Evolutionary conservation across 495 filamentous ascomycete species (phyloP), one percentile per base, ranked within the genome.

Genomic region (Annulohypoxylon stygium): DNA sequence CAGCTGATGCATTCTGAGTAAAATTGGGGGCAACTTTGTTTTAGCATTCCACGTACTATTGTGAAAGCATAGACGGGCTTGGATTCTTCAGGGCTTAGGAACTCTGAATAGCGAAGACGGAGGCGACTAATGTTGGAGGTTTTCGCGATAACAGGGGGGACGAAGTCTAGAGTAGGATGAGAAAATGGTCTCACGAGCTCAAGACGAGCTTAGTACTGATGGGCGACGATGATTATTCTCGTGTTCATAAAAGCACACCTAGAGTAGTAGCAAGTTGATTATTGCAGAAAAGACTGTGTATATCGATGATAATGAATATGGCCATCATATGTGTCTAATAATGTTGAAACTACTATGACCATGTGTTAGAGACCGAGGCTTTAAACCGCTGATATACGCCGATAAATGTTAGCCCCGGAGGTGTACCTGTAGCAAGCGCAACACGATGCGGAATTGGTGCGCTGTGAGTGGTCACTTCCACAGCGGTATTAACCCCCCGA

Each of bases 401-500:
- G 20, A 14, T 39, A 39, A 11, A 39, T 43, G 12, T 2, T 11
- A 14, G 12, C 39, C 12, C 14, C 11, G 39, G 30, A 30, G 3
- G 0, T 43, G 39, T 43, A 43, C 39, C 39, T 3, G 12, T 43
- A 43, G 39, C 39, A 33, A 34, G 25, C 14, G 30, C 12, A 12
- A 34, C 51, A 7, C 4, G 10, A 43, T 43, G 39, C 39, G 25
- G 61, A 65, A 65, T 65, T 65, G 62, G 33, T 34, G 36, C 4
- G n/a, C 25, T 47, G 63, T 65, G 67, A 70, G 51, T 70, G 67
- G 67, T 70, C 34, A n/a, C 30, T 41, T 34, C 16, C 33, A 18
- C 59, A 65, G 70, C 59, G 64, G 57, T 16, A 69, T 69, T 54
- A 65, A 61, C 34, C 57, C 48, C 37, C 25, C 67, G 71, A 74